phyloP scores from a whole-genome alignment of 805 yeast genomes.

The Starmerella roubikii region DNA sequence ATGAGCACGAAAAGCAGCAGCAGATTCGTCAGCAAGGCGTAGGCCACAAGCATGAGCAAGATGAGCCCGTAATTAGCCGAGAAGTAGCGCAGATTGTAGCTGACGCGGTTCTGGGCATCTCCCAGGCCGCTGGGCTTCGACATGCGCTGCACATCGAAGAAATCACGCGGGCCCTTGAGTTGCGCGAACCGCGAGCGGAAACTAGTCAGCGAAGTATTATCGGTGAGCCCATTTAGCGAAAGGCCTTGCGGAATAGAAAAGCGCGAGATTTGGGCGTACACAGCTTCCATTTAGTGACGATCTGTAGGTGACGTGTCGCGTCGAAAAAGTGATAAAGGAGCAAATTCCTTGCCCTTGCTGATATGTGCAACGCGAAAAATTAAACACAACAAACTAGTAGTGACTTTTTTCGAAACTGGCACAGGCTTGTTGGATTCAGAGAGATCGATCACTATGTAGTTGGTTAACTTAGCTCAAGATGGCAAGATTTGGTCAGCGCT shows the following conservation, averaged over 20 bases:
- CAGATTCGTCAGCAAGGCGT: conserved; percentile 76
- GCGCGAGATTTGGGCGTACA: conserved; percentile 17
- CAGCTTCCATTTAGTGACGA: conserved; percentile 15
- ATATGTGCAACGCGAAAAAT: too few relatives aligned
- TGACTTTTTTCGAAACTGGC: too few relatives aligned
- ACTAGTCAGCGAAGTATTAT: conserved; percentile 11
- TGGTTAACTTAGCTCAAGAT: too few relatives aligned
- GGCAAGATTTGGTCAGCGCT: too few relatives aligned
- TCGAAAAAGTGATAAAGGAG: too few relatives aligned
- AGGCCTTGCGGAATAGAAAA: conserved; percentile 9
- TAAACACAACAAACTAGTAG: too few relatives aligned
- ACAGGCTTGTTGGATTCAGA: too few relatives aligned
- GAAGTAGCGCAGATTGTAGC: conserved; percentile 75
- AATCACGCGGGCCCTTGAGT: conserved; percentile 82
- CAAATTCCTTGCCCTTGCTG: too few relatives aligned
- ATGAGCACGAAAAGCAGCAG: conserved; percentile 70
- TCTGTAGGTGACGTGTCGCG: too few relatives aligned
- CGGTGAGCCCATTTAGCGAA: conserved; percentile 13
- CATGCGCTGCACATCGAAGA: conserved; percentile 77
- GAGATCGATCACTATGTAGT: too few relatives aligned
- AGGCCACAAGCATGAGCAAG: conserved; percentile 57
- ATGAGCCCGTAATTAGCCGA: conserved; percentile 74
- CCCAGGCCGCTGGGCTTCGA: conserved; percentile 83
- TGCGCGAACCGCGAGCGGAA: conserved; percentile 54
- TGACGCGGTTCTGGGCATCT: conserved; percentile 78